Evolutionary conservation across 31 red algal genomes (phyloP), one percentile per base, ranked within the genome.

Genomic region (Asparagopsis taxiformis): DNA sequence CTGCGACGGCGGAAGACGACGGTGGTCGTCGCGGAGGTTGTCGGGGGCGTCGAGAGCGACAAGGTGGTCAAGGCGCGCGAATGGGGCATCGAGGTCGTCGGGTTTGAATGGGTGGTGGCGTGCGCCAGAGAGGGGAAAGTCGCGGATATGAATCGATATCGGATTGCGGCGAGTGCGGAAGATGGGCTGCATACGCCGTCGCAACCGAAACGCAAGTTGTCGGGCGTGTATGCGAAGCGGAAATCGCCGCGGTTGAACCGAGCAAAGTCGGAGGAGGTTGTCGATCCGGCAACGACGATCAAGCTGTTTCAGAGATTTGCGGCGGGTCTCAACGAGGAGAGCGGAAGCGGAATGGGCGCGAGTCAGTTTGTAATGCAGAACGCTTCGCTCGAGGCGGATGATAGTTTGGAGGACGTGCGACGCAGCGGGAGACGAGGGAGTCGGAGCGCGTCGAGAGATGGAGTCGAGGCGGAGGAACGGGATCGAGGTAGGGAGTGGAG

Each of bases 401-500:
- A 71, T 16, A 50, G 8, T 0, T 2, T 53, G 46, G 49, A 6
- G 46, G 68, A 71, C 5, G 49, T 16, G 23, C 38, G 36, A n/a
- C n/a, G n/a, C 21, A 43, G 37, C 13, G 41, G 31, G 31, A 25
- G 59, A 8, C 41, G 48, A 34, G n/a, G 21, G 3, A 30, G 59
- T 62, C 59, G 30, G 26, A 16, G 8, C 9, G 59, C 34, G 4
- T 62, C 59, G 22, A 6, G 28, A 34, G 59, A 62, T n/a, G 7
- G n/a, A 34, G 26, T 17, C 30, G 59, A 50, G 31, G 75, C 55
- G 17, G 62, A 55, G 6, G 61, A 80, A 67, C n/a, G n/a, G n/a
- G n/a, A n/a, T n/a, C n/a, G n/a, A n/a, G n/a, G n/a, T n/a, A 62
- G 53, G 22, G 46, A 54, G 29, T 82, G 78, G 78, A 82, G 78